These are phyloP conservation scores for Eimeria necatrix DNA, from an alignment of 169 alveolate species.

Conservation along the genomic window DNA sequence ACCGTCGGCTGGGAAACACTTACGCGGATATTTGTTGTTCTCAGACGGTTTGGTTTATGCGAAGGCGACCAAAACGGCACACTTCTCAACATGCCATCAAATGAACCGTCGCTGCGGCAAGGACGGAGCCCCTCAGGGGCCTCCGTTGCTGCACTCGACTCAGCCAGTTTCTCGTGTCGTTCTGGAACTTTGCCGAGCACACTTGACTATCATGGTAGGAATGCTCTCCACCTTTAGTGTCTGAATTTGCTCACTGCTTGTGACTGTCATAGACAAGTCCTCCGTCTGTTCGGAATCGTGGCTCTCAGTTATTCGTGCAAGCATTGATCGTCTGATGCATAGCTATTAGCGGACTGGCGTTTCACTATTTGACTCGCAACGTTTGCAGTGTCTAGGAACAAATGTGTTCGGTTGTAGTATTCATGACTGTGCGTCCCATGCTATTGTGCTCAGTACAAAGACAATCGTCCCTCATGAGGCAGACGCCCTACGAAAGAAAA, in stretches of 20 bases:
- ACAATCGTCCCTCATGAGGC: slow-evolving; percentile 8
- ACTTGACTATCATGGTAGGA: slow-evolving; percentile 25
- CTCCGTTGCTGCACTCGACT: not conserved
- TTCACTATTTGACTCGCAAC: no score
- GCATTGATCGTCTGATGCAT: no score
- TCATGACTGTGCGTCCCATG: not conserved
- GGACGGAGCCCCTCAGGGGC: not conserved
- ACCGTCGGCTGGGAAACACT: no score
- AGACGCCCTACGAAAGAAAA: slow-evolving; percentile 54
- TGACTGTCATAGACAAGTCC: no score
- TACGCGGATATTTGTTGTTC: no score
- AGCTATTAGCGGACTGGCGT: no score
- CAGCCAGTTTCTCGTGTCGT: not conserved
- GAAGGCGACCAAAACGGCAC: no score
- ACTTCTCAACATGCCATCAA: not conserved
- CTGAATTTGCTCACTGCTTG: not conserved
- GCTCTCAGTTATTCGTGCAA: no score
- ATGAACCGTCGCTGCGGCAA: not conserved
- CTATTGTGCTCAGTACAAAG: not conserved
- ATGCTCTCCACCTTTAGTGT: not conserved
- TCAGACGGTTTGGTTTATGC: no score
- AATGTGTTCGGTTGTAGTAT: not conserved
- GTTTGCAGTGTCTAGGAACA: no score
- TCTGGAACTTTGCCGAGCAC: slow-evolving; percentile 13
- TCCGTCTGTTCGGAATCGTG: no score